A percentile compares a stretch with the other conserved stretches of the same genome.
These are phyloP conservation scores for Lophiotrema nucula DNA, from an alignment of 495 filamentous ascomycete species.

Conservation along the genomic window DNA sequence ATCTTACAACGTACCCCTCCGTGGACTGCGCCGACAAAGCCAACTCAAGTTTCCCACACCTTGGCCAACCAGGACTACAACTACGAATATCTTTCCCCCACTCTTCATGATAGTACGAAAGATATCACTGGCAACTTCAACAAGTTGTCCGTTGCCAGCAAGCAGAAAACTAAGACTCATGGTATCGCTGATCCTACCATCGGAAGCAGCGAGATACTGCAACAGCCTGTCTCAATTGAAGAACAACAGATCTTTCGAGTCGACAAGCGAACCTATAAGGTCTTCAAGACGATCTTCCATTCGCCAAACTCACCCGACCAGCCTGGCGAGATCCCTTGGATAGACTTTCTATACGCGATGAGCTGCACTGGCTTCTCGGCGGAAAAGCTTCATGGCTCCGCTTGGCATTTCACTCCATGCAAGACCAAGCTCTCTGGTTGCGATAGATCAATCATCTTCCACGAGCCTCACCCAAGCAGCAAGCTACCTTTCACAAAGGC, in stretches of 20 bases:
- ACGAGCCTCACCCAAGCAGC: constrained; percentile 51
- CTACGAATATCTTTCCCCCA: constrained; percentile 30
- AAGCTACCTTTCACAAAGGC: constrained; percentile 49
- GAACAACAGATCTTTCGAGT: constrained; percentile 38
- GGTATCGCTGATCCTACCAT: constrained; percentile 28
- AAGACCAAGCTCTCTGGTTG: constrained; percentile 42
- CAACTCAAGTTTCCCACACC: neutral
- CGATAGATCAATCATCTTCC: constrained; percentile 50
- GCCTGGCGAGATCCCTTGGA: constrained; percentile 51
- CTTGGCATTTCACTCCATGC: constrained; percentile 54
- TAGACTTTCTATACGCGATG: constrained; percentile 56
- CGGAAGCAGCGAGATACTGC: neutral
- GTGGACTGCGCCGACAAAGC: constrained; percentile 46
- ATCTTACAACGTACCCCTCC: constrained; percentile 50
- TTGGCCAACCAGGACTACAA: constrained; percentile 20
- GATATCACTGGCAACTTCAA: constrained; percentile 21
- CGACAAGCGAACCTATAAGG: constrained; percentile 47
- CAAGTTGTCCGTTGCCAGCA: neutral
- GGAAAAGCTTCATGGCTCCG: constrained; percentile 53
- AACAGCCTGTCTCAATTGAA: neutral
- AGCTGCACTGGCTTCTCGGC: constrained; percentile 45
- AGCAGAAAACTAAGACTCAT: constrained; percentile 48
- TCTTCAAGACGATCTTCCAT: constrained; percentile 51
- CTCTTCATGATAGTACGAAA: too few relatives aligned
- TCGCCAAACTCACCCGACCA: constrained; percentile 27